Evolutionary conservation across 345 rosid genomes (phyloP).

Genomic region (Salix arbutifolia): DNA sequence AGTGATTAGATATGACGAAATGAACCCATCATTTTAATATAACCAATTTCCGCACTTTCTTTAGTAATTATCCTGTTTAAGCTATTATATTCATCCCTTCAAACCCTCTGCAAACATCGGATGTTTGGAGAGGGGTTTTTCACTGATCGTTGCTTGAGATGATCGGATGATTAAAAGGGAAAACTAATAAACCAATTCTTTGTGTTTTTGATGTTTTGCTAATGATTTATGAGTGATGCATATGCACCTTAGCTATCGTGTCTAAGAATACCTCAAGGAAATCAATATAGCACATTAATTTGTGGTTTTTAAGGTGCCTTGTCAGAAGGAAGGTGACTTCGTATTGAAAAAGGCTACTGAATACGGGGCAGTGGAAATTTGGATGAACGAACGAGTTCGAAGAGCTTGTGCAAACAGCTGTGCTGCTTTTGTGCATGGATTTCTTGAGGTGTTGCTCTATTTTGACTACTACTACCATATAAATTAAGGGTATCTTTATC

Average conservation of each 20-base stretch:
- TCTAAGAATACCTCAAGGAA: background rate
- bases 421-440: constrained; percentile 86
- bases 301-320: constrained; percentile 13
- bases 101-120: background rate
- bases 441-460: constrained; percentile 69
- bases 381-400: constrained; percentile 97
- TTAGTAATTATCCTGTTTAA: background rate
- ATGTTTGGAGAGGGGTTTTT: background rate
- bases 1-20: background rate
- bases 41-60: background rate
- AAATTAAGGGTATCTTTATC: constrained; percentile 23
- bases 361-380: constrained; percentile 92
- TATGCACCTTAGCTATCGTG: background rate
- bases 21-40: background rate
- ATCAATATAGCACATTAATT: background rate
- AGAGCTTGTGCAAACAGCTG: constrained; percentile 95
- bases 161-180: background rate
- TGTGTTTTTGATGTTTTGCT: background rate
- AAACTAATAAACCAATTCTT: background rate
- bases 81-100: background rate
- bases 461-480: constrained; percentile 32
- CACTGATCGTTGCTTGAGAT: background rate
- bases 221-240: background rate
- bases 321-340: constrained; percentile 64
- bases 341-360: constrained; percentile 96